Evolutionary conservation across 2,329 filamentous ascomycete genomes (phyloP), one percentile per base, ranked within the genome.

Genomic region (Verticillium nubilum): DNA sequence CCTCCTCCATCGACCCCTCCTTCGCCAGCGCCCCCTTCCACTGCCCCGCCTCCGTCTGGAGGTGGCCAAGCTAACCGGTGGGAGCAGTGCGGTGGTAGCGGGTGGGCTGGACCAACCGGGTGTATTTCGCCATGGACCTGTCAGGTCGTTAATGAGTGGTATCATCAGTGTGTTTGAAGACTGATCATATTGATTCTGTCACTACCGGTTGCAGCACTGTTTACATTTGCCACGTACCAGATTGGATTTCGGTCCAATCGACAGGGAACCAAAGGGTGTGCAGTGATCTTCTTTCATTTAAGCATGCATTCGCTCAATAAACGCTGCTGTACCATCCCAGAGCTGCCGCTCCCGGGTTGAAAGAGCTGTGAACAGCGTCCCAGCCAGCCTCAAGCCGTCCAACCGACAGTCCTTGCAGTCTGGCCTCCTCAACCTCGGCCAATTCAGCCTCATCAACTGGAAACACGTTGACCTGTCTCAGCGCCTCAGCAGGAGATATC

Each of bases 401-500:
- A 10, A 61, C n/a, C 2, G 47, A 19, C 25, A 58, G 33, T 26
- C 56, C 58, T 26, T 57, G 54, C 15, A 50, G 6, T 29, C 58
- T 54, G 5, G 52, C 28, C 42, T 37, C 19, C 15, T 62, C 58
- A 9, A 57, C 56, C 27, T 58, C 54, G 6, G 56, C 54, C 31
- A 56, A 4, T 10, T 52, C 26, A n/a, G 9, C 10, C n/a, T 57
- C 56, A 19, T 58, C 56, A 59, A 81, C 76, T 0, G 94, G 94
- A 54, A 98, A 76, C 70, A 97, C 77, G 0, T 87, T 86, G 53
- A 87, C 88, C 37, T 87, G 82, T 35, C 83, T 78, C 27, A 98
- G 78, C 10, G 93, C 80, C 52, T 89, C 80, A 65, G 92, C 89
- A 0, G 94, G 93, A 62, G 92, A 86, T 4, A 97, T 85, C 0